Base-by-base conservation (phyloP, 2,329 filamentous ascomycete species). In the Arthrobotrys megalospora region DNA sequence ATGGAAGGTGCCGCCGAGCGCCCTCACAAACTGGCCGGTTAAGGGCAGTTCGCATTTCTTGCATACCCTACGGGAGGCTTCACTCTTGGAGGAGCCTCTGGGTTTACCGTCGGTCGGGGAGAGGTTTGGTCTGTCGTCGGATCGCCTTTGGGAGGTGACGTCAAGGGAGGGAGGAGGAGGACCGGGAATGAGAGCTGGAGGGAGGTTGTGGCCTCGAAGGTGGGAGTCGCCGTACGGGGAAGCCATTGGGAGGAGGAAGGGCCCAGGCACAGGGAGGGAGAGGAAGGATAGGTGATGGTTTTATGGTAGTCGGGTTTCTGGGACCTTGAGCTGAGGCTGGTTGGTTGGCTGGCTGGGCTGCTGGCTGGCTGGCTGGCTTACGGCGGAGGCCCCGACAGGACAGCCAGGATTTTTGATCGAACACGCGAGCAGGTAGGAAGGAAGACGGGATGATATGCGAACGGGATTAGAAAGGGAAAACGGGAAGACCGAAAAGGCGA, bases 11-110 rank as follows among this genome's bases (percentile, higher is more conserved):
- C 94, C 94, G 68, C 94, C 93, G 69, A 99, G 86, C 53, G 96
- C 96, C 82, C 96, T 90, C 80, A 99, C 96, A 84, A 98, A 99
- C 85, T 99, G 96, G 50, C 96, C 96, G 0, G 93, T 96, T 84
- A 99, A 87, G 68, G 91, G 88, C 84, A 95, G 92, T 80, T 91
- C 90, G 83, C 96, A 99, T 85, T 97, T 97, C 82, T 93, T 94
- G 85, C 93, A 95, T 45, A 89, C 86, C 80, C 92, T 89, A 72
- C 75, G 75, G 24, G 62, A 16, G 6, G 75, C 52, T 38, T 78
- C 75, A 10, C 67, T 65, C 45, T 76, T 76, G 12, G 72, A 71
- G 14, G 60, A 62, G 45, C 62, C 53, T 67, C 63, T 78, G 21
- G 66, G 45, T 67, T 78, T 78, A 14, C 62, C 53, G 28, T 78